Conservation (phyloP, 306 rosid genomes). For the Quillaja saponaria region DNA sequence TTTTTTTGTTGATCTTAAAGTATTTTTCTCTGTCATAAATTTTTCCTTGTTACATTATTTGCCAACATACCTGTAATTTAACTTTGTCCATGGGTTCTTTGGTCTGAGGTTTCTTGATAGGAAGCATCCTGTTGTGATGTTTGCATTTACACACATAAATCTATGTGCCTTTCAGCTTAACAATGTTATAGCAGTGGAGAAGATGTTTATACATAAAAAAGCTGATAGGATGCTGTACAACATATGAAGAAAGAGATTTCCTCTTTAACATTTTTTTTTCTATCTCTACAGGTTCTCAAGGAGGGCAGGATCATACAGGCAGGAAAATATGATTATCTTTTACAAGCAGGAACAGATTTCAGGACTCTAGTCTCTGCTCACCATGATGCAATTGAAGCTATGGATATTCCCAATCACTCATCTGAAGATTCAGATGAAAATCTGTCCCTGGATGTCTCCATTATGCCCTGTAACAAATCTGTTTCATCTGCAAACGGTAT, state of each 20-base stretch:
- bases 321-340: slow-evolving; percentile 92
- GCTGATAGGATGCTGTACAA: background rate
- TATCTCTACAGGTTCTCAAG: slow-evolving; percentile 72
- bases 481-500: slow-evolving; percentile 50
- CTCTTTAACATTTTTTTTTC: slow-evolving; percentile 30
- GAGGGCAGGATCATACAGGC: slow-evolving; percentile 89
- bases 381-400: slow-evolving; percentile 97
- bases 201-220: too few relatives aligned
- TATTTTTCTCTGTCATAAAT: background rate
- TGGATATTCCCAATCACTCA: slow-evolving; percentile 90
- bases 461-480: slow-evolving; percentile 48
- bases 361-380: slow-evolving; percentile 88
- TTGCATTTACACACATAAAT: slow-evolving; percentile 10
- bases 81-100: background rate
- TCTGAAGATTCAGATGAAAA: slow-evolving; percentile 89
- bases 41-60: slow-evolving; percentile 8
- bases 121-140: slow-evolving; percentile 3
- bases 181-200: background rate
- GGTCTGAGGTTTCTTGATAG: slow-evolving; percentile 9
- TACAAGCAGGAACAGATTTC: slow-evolving; percentile 98
- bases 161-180: background rate
- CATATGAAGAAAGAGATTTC: slow-evolving; percentile 21
- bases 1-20: background rate
- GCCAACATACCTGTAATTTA: background rate
- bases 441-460: slow-evolving; percentile 50